A percentile compares a stretch with the other conserved stretches of the same genome.
These are phyloP conservation scores for Ascochyta pisi DNA, from an alignment of 2,329 filamentous ascomycete species.

Conservation along the genomic window DNA sequence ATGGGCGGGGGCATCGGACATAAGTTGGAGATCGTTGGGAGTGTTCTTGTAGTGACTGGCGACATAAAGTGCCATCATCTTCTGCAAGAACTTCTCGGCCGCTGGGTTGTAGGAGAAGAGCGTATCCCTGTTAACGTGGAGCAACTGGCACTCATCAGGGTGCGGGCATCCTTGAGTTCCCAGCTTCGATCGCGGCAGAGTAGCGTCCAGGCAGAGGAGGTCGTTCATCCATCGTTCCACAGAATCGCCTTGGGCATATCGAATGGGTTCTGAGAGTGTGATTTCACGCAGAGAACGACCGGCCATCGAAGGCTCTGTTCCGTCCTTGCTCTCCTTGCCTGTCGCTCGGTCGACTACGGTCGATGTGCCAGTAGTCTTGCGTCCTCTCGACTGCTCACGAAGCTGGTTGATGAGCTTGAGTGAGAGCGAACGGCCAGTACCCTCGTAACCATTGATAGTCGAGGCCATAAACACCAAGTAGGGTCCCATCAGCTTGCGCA, in stretches of 20 bases:
- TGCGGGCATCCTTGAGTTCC: slow-evolving; percentile 83
- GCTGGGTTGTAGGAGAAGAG: slow-evolving; percentile 98
- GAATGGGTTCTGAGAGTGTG: slow-evolving; percentile 89
- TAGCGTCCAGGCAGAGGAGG: slow-evolving; percentile 91
- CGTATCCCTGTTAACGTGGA: slow-evolving; percentile 95
- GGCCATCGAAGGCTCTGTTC: slow-evolving; percentile 48
- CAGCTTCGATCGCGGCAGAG: slow-evolving; percentile 77
- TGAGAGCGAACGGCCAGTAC: slow-evolving; percentile 91
- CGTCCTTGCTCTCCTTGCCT: slow-evolving; percentile 65
- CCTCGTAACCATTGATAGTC: slow-evolving; percentile 98
- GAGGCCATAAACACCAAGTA: slow-evolving; percentile 99
- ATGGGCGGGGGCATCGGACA: slow-evolving; percentile 97
- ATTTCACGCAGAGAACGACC: slow-evolving; percentile 88
- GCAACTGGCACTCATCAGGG: slow-evolving; percentile 86
- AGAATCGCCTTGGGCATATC: slow-evolving; percentile 87
- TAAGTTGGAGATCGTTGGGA: slow-evolving; percentile 95
- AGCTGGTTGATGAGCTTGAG: slow-evolving; percentile 97
- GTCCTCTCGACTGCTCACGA: slow-evolving; percentile 83
- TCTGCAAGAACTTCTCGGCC: slow-evolving; percentile 94
- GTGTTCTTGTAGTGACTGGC: slow-evolving; percentile 98
- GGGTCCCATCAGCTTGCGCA: slow-evolving; percentile 92
- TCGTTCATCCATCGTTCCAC: slow-evolving; percentile 98
- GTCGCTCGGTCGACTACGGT: slow-evolving; percentile 79
- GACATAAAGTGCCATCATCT: slow-evolving; percentile 98
- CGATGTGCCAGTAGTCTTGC: slow-evolving; percentile 59